A percentile compares a stretch with the other conserved stretches of the same genome.
phyloP scores from a whole-genome alignment of 805 yeast species.

The Yamadazyma insecticola region DNA sequence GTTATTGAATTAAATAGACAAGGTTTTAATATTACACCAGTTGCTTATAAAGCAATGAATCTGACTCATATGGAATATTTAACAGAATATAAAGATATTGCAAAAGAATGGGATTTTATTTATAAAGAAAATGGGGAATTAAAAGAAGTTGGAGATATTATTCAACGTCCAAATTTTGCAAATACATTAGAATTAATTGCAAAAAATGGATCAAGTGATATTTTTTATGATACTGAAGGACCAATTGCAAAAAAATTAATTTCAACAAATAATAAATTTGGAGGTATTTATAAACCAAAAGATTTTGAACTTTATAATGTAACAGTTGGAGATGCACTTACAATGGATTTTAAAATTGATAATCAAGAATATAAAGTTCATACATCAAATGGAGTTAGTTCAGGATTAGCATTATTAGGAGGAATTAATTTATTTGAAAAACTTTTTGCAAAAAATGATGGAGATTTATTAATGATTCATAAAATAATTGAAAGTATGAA shows the following conservation, averaged over 20 bases:
- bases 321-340: slow-evolving; percentile 41
- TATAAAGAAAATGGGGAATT: slow-evolving; percentile 28
- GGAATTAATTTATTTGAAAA: slow-evolving; percentile 65
- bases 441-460: slow-evolving; percentile 16
- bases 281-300: slow-evolving; percentile 62
- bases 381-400: slow-evolving; percentile 69
- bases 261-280: slow-evolving; percentile 41
- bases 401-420: slow-evolving; percentile 77
- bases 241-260: slow-evolving; percentile 64
- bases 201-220: slow-evolving; percentile 65
- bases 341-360: slow-evolving; percentile 19
- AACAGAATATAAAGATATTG: slow-evolving; percentile 20
- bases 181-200: slow-evolving; percentile 69
- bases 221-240: slow-evolving; percentile 82
- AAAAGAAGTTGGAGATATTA: slow-evolving; percentile 51
- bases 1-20: slow-evolving; percentile 58
- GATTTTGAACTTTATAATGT: slow-evolving; percentile 67
- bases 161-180: slow-evolving; percentile 62
- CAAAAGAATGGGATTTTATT: slow-evolving; percentile 55
- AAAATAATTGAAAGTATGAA: slow-evolving; percentile 82
- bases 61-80: too few relatives aligned
- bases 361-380: slow-evolving; percentile 19
- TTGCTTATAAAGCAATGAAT: slow-evolving; percentile 20
- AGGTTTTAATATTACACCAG: slow-evolving; percentile 50
- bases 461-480: slow-evolving; percentile 45